These are phyloP conservation scores for Geosiphon pyriformis DNA, from an alignment of 192 early-diverging fungal genomes.

Conservation along the genomic window DNA sequence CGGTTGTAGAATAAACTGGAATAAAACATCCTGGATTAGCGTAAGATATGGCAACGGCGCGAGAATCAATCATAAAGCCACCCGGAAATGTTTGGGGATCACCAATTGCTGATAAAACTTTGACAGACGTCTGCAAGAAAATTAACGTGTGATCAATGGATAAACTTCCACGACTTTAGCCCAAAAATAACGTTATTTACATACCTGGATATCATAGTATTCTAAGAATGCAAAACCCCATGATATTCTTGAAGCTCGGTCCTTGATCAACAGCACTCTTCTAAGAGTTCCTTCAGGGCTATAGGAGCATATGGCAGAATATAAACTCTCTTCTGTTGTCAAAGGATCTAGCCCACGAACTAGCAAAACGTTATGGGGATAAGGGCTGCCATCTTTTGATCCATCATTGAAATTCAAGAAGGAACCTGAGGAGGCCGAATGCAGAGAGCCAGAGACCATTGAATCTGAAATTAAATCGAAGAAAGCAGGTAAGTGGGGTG, in stretches of 20 bases:
- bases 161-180: too few relatives aligned
- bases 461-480: too few relatives aligned
- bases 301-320: constrained; percentile 19
- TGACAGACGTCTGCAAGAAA: constrained; percentile 1
- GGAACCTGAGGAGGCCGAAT: constrained; percentile 11
- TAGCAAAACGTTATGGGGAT: constrained; percentile 51
- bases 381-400: constrained; percentile 44
- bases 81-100: constrained; percentile 15
- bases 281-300: constrained; percentile 30
- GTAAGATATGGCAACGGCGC: constrained; percentile 41
- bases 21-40: constrained; percentile 55
- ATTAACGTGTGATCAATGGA: too few relatives aligned
- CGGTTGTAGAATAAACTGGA: constrained; percentile 54
- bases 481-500: neutral
- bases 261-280: constrained; percentile 50
- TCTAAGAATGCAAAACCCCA: constrained; percentile 64
- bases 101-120: neutral
- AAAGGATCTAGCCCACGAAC: constrained; percentile 54
- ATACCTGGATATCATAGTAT: constrained; percentile 44
- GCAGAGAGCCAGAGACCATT: constrained; percentile 19
- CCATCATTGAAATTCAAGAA: constrained; percentile 51
- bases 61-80: constrained; percentile 41
- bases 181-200: too few relatives aligned
- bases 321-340: constrained; percentile 52
- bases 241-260: constrained; percentile 50